Base-by-base conservation (phyloP, 176 grass and related monocot species). In the Aegilops tauschii region DNA sequence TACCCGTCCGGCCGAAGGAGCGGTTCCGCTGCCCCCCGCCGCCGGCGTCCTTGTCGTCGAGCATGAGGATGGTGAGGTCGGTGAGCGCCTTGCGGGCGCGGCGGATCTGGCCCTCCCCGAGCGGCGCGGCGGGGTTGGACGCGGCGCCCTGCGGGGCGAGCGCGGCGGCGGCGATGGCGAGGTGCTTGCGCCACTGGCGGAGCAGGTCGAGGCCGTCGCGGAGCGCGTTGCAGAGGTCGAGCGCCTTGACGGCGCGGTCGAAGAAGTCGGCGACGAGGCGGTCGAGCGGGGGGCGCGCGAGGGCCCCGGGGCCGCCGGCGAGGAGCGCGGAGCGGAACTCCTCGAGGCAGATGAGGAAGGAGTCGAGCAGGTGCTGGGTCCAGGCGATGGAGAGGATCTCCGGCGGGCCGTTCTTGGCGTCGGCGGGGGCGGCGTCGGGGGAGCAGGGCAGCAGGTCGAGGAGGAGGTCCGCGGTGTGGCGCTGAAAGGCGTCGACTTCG, bases 211-310 rank as follows among this genome's bases (percentile, higher is more conserved):
- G 84, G 8, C 90, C 97, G 14, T 96, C 92, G 34, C 94, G 90
- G 10, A 99, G 67, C 72, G 97, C 94, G 30, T 95, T 99, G 94
- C 97, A 99, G 72, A 98, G 91, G 85, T 98, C 96, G 90, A 98
- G 96, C 1, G 92, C 92, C 83, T 94, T 98, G 72, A 98, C 86
- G 21, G 92, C 88, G 62, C 96, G 93, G 58, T 98, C 96, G 92
- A 96, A 91, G 90, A 96, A 98, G 88, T 96, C 96, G 11, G 84
- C 40, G 73, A 98, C 54, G 49, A 91, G 79, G 68, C 96, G 92
- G 87, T 96, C 92, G 81, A 92, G 82, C 10, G 96, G 90, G 9
- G 96, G 82, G 5, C 90, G 47, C 0, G 70, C 14, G 20, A 90
- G 79, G 7, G 23, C 9, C 9, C 63, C 9, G 39, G 40, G n/a